Conservation (phyloP, 495 filamentous ascomycete species). For the Podospora conica region DNA sequence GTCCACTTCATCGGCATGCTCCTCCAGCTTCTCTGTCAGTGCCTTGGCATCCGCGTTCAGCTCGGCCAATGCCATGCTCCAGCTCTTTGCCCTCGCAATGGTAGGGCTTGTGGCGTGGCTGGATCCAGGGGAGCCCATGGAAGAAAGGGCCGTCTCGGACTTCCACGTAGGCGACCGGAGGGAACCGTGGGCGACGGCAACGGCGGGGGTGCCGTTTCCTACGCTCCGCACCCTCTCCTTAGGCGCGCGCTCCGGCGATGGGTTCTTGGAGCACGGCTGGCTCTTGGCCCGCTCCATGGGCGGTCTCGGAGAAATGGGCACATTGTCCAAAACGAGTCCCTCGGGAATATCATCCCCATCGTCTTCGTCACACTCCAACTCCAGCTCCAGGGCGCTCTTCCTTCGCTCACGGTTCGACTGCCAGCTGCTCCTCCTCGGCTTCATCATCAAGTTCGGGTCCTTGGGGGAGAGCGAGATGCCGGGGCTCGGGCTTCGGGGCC, state of each 20-base stretch:
- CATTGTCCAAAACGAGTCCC: conserved; percentile 85
- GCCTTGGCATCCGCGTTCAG: conserved; percentile 83
- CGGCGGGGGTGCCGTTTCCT: conserved; percentile 49
- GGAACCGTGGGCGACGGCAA: conserved; percentile 43
- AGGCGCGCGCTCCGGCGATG: conserved; percentile 52
- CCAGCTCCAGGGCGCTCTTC: conserved; percentile 73
- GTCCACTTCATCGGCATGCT: conserved; percentile 65
- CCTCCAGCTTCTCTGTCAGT: conserved; percentile 82
- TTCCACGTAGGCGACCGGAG: conserved; percentile 45
- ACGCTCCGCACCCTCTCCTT: conserved; percentile 47
- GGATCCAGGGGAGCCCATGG: conserved; percentile 18
- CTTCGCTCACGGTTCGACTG: conserved; percentile 53
- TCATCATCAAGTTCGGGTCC: conserved; percentile 41
- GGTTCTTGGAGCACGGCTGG: conserved; percentile 42
- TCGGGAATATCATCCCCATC: conserved; percentile 84
- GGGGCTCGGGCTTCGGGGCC: conserved; percentile 35
- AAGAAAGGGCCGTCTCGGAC: conserved; percentile 27
- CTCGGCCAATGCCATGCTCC: conserved; percentile 71
- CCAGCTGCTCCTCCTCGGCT: conserved; percentile 59
- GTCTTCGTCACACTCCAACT: conserved; percentile 83
- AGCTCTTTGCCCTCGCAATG: conserved; percentile 69
- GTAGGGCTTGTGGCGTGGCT: conserved; percentile 27
- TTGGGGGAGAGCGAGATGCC: conserved; percentile 34
- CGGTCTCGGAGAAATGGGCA: conserved; percentile 87
- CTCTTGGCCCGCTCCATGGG: conserved; percentile 54